A percentile compares a stretch with the other conserved stretches of the same genome.
These are phyloP conservation scores for Penicillium brevicompactum DNA, from an alignment of 2,329 filamentous ascomycete genomes.

Conservation along the genomic window DNA sequence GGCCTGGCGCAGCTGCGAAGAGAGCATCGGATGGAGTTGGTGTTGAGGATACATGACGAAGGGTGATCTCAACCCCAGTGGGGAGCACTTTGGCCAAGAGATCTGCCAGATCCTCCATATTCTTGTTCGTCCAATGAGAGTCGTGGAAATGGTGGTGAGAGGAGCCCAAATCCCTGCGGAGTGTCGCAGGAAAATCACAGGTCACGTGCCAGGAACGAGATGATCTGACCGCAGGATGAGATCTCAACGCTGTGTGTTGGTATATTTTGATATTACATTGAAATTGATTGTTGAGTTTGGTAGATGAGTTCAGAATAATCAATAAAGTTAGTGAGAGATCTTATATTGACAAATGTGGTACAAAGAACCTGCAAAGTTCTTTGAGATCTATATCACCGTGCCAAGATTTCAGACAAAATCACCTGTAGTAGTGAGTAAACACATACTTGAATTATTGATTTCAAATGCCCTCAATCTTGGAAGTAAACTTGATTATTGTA, in stretches of 20 bases:
- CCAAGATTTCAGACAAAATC: no score
- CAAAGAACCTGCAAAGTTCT: no score
- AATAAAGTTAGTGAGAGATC: no score
- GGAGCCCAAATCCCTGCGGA: conserved; percentile 16
- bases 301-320: no score
- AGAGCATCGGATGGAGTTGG: conserved; percentile 74
- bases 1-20: conserved; percentile 74
- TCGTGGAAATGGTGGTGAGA: conserved; percentile 19
- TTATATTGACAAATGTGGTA: no score
- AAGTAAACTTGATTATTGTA: no score
- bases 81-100: conserved; percentile 57
- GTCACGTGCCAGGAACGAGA: conserved; percentile 22
- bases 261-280: no score
- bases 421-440: no score
- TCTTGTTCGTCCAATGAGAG: conserved; percentile 18
- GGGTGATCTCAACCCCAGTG: conserved; percentile 60
- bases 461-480: no score
- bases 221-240: not conserved
- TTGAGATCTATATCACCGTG: no score
- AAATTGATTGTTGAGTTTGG: no score
- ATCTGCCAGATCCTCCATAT: conserved; percentile 43
- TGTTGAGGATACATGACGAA: conserved; percentile 86
- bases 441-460: no score
- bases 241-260: not conserved
- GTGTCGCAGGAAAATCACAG: conserved; percentile 10